Evolutionary conservation across 2,329 filamentous ascomycete species (phyloP), one percentile per base, ranked within the genome.

Genomic region (Paecilomyces fulvus): DNA sequence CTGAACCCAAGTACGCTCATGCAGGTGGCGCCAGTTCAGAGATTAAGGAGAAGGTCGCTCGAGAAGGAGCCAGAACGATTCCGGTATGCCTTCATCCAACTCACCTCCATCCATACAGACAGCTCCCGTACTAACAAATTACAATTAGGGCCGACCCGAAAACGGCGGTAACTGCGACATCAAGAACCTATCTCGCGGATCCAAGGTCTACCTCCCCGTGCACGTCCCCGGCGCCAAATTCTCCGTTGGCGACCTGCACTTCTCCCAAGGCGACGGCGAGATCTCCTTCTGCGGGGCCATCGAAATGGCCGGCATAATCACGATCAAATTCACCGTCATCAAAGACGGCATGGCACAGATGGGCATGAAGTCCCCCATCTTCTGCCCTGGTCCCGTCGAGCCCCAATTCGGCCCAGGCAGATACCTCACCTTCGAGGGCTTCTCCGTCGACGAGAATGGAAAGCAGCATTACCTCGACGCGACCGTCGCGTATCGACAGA

Each of bases 161-260:
- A 88, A 95, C 64, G 92, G 92, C 12, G 92, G 91, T 0, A 95
- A 95, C 66, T 94, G 90, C 68, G 90, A 96, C 63, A 94, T 95
- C 72, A 95, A 95, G 76, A 94, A 94, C 65, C 78, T 95, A 30
- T 87, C 83, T 1, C 79, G 89, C 6, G 90, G 89, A 1, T 86
- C 81, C 57, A 92, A 92, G 67, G 88, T 95, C 0, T 96, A 91
- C 69, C 80, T 96, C 0, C 92, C 92, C 0, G 87, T 96, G 0
- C 91, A 95, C 65, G 89, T 96, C 3, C 74, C 80, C 0, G 92
- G 92, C 0, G 92, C 91, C 49, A 95, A 95, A 68, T 96, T 96
- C 73, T 88, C 83, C 49, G 92, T 96, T 0, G 92, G 92, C 11
- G 92, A 96, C 68, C 74, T 95, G 33, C 90, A 95, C 72, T 95